These are phyloP conservation scores for Botrytis fabae DNA, from an alignment of 2,329 filamentous ascomycete species.

Conservation along the genomic window DNA sequence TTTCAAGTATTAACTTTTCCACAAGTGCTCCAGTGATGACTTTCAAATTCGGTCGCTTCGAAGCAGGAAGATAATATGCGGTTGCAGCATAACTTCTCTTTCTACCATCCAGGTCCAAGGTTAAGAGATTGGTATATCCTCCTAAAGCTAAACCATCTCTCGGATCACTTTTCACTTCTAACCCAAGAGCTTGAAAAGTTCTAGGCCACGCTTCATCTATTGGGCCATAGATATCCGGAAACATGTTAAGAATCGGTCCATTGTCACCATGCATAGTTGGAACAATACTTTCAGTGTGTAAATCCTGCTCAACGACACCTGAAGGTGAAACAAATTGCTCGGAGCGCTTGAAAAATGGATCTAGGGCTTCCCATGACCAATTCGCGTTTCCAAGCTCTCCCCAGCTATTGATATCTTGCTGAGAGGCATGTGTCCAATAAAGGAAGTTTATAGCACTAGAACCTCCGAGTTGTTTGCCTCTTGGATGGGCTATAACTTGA, in stretches of 20 bases:
- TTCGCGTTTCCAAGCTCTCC: slow-evolving; percentile 32
- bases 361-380: slow-evolving; percentile 39
- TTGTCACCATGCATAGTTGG: slow-evolving; percentile 53
- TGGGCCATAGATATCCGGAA: not conserved
- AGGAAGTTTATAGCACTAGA: slow-evolving; percentile 43
- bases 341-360: slow-evolving; percentile 44
- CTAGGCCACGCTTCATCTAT: slow-evolving; percentile 11
- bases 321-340: slow-evolving; percentile 14
- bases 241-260: not conserved
- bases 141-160: slow-evolving; percentile 3
- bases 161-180: slow-evolving; percentile 8
- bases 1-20: slow-evolving; percentile 55
- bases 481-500: slow-evolving; percentile 29
- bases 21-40: slow-evolving; percentile 84
- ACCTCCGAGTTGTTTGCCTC: slow-evolving; percentile 42
- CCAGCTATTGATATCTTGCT: slow-evolving; percentile 44
- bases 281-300: not conserved
- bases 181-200: not conserved
- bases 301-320: slow-evolving; percentile 7
- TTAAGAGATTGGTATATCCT: slow-evolving; percentile 50
- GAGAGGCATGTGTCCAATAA: slow-evolving; percentile 31
- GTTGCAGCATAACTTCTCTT: slow-evolving; percentile 30
- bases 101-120: slow-evolving; percentile 22
- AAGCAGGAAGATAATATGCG: slow-evolving; percentile 30
- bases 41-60: slow-evolving; percentile 61